Percentiles rank a stretch among this genome's conserved stretches.
phyloP scores from a whole-genome alignment of 306 rosid species.

The Canavalia ensiformis region DNA sequence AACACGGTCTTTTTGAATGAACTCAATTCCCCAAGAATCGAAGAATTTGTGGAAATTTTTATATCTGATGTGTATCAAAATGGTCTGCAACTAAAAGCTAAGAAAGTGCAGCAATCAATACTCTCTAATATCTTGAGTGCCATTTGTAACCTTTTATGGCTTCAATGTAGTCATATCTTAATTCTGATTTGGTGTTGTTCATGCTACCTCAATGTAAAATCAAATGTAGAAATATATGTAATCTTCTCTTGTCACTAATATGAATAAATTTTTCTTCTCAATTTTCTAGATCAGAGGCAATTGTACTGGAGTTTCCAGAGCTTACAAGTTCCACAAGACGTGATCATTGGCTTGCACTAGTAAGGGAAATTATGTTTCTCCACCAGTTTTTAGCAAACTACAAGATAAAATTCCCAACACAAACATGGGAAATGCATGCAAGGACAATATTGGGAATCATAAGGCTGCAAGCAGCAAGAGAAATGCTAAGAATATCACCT shows the following conservation, averaged over 20 bases:
- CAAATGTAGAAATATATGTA: conserved; percentile 1
- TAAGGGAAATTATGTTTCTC: conserved; percentile 76
- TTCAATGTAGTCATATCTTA: neutral
- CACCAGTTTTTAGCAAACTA: conserved; percentile 71
- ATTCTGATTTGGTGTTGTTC: conserved; percentile 11
- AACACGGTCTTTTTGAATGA: conserved; percentile 24
- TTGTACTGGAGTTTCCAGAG: conserved; percentile 87
- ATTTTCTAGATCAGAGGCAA: conserved; percentile 55
- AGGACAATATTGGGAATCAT: conserved; percentile 84
- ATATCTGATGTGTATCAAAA: neutral
- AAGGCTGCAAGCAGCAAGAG: conserved; percentile 96
- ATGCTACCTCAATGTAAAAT: conserved; percentile 11
- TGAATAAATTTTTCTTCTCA: conserved; percentile 17
- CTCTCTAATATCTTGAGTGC: conserved; percentile 4
- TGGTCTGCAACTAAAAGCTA: conserved; percentile 7
- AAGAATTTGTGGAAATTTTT: neutral
- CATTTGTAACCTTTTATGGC: neutral
- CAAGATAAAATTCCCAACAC: conserved; percentile 57
- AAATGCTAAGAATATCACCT: conserved; percentile 87
- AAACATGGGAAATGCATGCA: conserved; percentile 88
- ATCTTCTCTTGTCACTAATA: neutral
- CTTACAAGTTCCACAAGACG: conserved; percentile 93
- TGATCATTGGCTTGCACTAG: conserved; percentile 90
- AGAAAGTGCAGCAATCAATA: neutral
- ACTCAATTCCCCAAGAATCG: neutral